Evolutionary conservation across 2,329 filamentous ascomycete genomes (phyloP).

Genomic region (Cercospora sp.): DNA sequence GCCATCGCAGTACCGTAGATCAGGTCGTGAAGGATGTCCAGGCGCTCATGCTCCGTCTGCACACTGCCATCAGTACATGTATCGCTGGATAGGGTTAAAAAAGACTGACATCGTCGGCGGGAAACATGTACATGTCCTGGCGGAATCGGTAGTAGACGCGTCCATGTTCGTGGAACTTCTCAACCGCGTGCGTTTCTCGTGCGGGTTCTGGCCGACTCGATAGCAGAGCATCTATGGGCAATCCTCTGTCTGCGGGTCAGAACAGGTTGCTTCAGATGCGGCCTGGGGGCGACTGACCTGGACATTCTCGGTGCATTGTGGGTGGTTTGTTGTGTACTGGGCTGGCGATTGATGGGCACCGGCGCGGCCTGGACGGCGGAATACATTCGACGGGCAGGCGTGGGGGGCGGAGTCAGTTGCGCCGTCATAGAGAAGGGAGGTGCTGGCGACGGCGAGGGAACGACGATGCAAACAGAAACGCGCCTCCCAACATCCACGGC

Average conservation of each 20-base stretch:
- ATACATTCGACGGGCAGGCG: constrained; percentile 23
- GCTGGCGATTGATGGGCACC: constrained; percentile 15
- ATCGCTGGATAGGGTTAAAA: not conserved
- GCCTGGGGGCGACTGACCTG: constrained; percentile 18
- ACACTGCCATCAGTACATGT: constrained; percentile 6
- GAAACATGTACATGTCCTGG: constrained; percentile 29
- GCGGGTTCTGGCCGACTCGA: constrained; percentile 19
- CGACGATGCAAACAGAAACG: constrained; percentile 21
- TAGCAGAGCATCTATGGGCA: constrained; percentile 30
- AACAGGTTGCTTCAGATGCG: not conserved
- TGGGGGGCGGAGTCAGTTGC: constrained; percentile 8
- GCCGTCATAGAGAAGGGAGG: constrained; percentile 3
- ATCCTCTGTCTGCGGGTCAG: constrained; percentile 6
- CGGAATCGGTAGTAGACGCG: constrained; percentile 26
- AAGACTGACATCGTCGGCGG: constrained; percentile 27
- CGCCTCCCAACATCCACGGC: constrained; percentile 24
- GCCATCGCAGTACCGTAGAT: constrained; percentile 42
- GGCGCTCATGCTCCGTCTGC: constrained; percentile 26
- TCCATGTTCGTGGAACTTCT: constrained; percentile 25
- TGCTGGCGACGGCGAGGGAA: not conserved
- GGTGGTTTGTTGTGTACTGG: constrained; percentile 13
- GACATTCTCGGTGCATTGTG: constrained; percentile 23
- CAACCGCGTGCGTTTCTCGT: constrained; percentile 4
- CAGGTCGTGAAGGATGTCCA: constrained; percentile 30
- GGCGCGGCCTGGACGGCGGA: constrained; percentile 21